Evolutionary conservation across 2,329 filamentous ascomycete species (phyloP), one percentile per base, ranked within the genome.

Genomic region (Xylaria sp.): DNA sequence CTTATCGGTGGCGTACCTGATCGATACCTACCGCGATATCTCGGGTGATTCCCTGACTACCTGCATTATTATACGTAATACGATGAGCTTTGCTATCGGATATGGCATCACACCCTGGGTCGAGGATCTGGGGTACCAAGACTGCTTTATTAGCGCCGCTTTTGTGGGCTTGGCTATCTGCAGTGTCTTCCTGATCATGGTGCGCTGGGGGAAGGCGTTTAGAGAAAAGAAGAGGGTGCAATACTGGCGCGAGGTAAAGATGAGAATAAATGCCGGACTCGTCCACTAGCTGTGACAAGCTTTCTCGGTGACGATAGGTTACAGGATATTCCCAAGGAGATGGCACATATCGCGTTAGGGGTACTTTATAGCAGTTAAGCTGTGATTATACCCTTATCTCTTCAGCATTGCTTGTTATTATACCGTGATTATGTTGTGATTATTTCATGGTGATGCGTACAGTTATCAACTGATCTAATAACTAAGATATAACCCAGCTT

Each of bases 21-120:
- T 80, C 55, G 78, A 80, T 59, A 74, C 74, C 17, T 81, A 78
- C 62, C 74, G 75, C 31, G 77, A 80, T 3, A 71, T 81, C 4
- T 73, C 74, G 2, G 76, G 75, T 1, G 79, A 80, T 28, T 75
- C 76, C 1, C 69, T 80, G 7, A 77, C 76, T 0, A 76, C 77
- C 0, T 71, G 77, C 37, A 80, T 81, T 17, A 59, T 80, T 5
- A 73, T 80, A 21, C 72, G 77, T 12, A 79, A 79, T 58, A 78
- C 76, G 1, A 71, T 79, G 70, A 74, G 74, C 21, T 78, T 78
- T 59, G 77, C 76, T 23, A 73, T 78, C 54, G 73, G 75, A 25
- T 79, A 78, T 55, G 77, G 77, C 1, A 79, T 83, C 52, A 83
- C 79, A 0, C 80, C 80, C 0, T 82, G 80, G 80, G 67, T 82